These are phyloP conservation scores for Globisporangium polare DNA, from an alignment of 352 stramenopile genomes.

Conservation along the genomic window DNA sequence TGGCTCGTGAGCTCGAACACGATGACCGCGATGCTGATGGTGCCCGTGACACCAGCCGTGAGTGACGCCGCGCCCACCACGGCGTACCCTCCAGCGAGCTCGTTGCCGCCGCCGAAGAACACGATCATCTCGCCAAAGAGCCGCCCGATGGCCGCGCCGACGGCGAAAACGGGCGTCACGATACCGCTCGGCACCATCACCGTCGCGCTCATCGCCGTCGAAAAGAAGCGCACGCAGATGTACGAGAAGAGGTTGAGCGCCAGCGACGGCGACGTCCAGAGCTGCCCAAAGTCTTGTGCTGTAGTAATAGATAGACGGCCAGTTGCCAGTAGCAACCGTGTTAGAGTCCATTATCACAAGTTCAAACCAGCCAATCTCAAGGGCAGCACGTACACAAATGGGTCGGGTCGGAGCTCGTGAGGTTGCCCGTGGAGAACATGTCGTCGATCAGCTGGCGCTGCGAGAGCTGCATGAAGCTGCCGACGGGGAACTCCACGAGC, in stretches of 20 bases:
- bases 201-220: slow-evolving; percentile 69
- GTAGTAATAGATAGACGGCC: no score
- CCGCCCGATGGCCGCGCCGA: slow-evolving; percentile 83
- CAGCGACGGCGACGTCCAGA: slow-evolving; percentile 62
- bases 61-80: slow-evolving; percentile 81
- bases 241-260: slow-evolving; percentile 66
- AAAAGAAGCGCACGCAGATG: slow-evolving; percentile 71
- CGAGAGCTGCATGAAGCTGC: slow-evolving; percentile 77
- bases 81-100: slow-evolving; percentile 65
- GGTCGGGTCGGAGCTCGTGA: slow-evolving; percentile 33
- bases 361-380: background rate
- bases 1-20: slow-evolving; percentile 88
- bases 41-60: slow-evolving; percentile 74
- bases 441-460: slow-evolving; percentile 83
- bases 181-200: slow-evolving; percentile 88
- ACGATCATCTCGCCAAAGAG: slow-evolving; percentile 87
- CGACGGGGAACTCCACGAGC: slow-evolving; percentile 65
- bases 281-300: slow-evolving; percentile 40
- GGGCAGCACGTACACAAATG: slow-evolving; percentile 21
- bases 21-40: slow-evolving; percentile 78
- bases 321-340: background rate
- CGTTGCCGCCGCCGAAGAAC: slow-evolving; percentile 40
- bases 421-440: slow-evolving; percentile 73
- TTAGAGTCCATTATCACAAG: background rate
- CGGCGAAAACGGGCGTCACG: slow-evolving; percentile 89